Base-by-base conservation (phyloP, 345 rosid species). In the Rhodomyrtus tomentosa region DNA sequence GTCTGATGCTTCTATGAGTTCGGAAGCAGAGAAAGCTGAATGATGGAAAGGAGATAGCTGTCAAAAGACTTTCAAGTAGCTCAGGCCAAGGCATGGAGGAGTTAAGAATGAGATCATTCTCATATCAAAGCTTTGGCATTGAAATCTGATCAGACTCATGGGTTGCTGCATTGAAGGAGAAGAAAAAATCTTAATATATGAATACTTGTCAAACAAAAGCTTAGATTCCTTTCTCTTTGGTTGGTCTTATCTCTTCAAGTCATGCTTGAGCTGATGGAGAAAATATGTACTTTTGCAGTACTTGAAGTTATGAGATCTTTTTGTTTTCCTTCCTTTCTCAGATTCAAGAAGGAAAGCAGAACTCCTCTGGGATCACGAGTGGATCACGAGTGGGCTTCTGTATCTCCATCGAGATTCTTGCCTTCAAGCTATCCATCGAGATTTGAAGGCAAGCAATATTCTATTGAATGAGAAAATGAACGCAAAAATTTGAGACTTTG, bases 61-160 rank as follows among this genome's bases (percentile, higher is more conserved):
- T 94, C 51, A 95, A 95, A 87, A 89, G 92, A 84, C 86, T 93
- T 10, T 89, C 93, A 12, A 59, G 88, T 11, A 84, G 80, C 25
- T 95, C 98, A 1, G 88, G 93, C 14, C 95, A 92, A 89, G 98
- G 96, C 16, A 80, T 89, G 0, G 84, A 88, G 80, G 93, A 95
- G 73, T 91, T 53, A 88, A 84, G 83, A 93, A 92, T 52, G 96
- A 94, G 81, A 91, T 93, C 20, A 62, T 86, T 18, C 86, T 93
- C 42, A 91, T 95, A 29, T 86, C 94, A 2, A 90, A 89, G 82
- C 88, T 95, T 38, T 95, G 93, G 81, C 96, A 95, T 84, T 79
- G 90, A 48, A 93, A 93, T 82, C 89, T 95, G 51, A 95, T 95
- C 80, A 92, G 86, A 29, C 89, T 93, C 55, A 81, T 91, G 6